Evolutionary conservation across 2,329 filamentous ascomycete genomes (phyloP), one percentile per base, ranked within the genome.

Genomic region (Boeremia lycopersici): DNA sequence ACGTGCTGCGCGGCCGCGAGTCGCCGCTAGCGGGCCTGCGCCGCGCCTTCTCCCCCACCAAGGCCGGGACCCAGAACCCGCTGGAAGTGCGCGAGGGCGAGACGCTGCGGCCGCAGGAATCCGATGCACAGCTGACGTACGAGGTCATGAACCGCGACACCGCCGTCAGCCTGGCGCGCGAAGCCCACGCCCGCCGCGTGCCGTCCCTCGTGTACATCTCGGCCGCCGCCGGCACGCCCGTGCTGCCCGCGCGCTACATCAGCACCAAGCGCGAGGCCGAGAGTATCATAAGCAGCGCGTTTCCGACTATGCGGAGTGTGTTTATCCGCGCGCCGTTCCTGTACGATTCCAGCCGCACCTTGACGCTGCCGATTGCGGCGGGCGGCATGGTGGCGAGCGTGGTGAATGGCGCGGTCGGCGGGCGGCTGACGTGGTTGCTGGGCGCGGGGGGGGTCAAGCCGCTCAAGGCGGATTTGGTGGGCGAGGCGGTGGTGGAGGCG

Each of bases 141-240:
- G 95, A 98, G 79, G 82, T 92, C 57, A 97, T 99, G 91, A 99
- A 99, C 78, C 85, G 95, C 53, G 93, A 98, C 77, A 83, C 83
- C 78, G 93, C 93, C 42, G 86, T 98, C 57, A 84, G 88, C 49
- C 82, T 97, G 12, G 95, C 93, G 12, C 86, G 88, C 68, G 90
- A 93, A 72, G 87, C 92, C 1, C 82, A 83, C 25, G 78, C 78
- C 30, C 84, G 86, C 56, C 81, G 85, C 31, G 87, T 88, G 12
- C 77, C 82, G 15, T 85, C 87, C 0, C 97, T 96, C 72, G 86
- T 89, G 56, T 98, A 91, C 79, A 88, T 99, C 57, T 96, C 92
- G 31, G 95, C 95, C 2, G 90, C 91, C 0, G 91, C 83, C 1
- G 93, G 91, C 3, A 90, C 92, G 1, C 93, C 93, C 0, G 83